A percentile compares a stretch with the other conserved stretches of the same genome.
Evolutionary conservation across 768 basidiomycete species (phyloP).

Genomic region (Saitozyma podzolica): DNA sequence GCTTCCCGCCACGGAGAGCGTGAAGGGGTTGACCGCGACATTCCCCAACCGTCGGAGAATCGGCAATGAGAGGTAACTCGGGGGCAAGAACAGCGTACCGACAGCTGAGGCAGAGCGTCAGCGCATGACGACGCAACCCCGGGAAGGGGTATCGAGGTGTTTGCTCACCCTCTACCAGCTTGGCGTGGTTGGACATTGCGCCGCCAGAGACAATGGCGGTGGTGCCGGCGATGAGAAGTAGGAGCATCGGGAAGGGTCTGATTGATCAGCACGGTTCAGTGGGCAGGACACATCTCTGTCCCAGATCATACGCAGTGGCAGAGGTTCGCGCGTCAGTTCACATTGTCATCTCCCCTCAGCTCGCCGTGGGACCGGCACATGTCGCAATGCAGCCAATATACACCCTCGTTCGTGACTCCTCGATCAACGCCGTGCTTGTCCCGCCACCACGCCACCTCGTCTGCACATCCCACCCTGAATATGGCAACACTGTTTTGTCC

Average conservation of each 20-base stretch:
- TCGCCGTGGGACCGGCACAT: too few relatives aligned
- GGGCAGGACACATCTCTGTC: background rate
- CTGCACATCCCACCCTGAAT: too few relatives aligned
- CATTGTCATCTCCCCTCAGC: background rate
- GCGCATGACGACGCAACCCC: too few relatives aligned
- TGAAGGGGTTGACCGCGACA: slow-evolving; percentile 74
- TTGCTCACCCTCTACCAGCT: slow-evolving; percentile 53
- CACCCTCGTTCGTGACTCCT: too few relatives aligned
- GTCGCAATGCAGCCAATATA: too few relatives aligned
- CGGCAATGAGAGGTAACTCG: slow-evolving; percentile 15
- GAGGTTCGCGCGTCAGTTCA: background rate
- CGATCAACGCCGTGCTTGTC: too few relatives aligned
- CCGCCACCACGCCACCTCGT: too few relatives aligned
- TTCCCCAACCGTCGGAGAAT: slow-evolving; percentile 19
- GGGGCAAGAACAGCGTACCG: slow-evolving; percentile 42
- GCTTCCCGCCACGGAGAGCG: slow-evolving; percentile 64
- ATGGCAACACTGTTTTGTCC: slow-evolving; percentile 1
- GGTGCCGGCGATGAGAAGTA: slow-evolving; percentile 33
- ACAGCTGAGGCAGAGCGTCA: slow-evolving; percentile 36
- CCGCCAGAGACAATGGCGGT: slow-evolving; percentile 44
- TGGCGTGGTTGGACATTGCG: slow-evolving; percentile 51
- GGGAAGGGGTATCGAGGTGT: background rate
- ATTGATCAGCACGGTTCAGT: slow-evolving; percentile 13
- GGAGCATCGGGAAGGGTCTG: slow-evolving; percentile 35
- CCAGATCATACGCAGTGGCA: too few relatives aligned